These are phyloP conservation scores for Nicotiana tabacum DNA, from an alignment of 257 asterid genomes.

Conservation along the genomic window DNA sequence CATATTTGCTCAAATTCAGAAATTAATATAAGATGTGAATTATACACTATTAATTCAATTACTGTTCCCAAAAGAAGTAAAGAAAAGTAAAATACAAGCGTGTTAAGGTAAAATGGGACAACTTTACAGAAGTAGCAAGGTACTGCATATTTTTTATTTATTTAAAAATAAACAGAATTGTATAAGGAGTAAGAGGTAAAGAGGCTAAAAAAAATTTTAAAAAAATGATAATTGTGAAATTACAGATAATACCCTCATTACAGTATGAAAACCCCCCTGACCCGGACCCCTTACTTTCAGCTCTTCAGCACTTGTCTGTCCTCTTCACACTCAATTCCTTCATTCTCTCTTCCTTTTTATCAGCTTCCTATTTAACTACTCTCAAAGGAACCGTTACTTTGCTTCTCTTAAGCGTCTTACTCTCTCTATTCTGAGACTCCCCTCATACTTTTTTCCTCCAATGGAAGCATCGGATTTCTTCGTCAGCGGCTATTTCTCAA, in stretches of 20 bases:
- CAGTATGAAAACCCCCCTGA: constrained; percentile 64
- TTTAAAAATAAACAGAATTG: neutral
- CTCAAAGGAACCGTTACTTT: constrained; percentile 28
- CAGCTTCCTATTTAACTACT: neutral
- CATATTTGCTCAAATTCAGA: neutral
- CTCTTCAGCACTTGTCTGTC: constrained; percentile 33
- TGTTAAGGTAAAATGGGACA: neutral
- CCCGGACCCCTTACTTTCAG: constrained; percentile 38
- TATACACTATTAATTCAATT: neutral
- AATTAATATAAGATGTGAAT: neutral
- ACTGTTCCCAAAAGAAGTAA: too few relatives aligned
- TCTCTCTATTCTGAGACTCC: neutral
- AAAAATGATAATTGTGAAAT: neutral
- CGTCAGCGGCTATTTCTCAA: constrained; percentile 22
- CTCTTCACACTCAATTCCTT: constrained; percentile 30
- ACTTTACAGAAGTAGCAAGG: constrained; percentile 16
- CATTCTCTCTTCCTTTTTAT: constrained; percentile 23
- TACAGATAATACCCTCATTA: constrained; percentile 23
- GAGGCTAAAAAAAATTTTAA: neutral
- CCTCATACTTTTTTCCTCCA: neutral
- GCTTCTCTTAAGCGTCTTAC: constrained; percentile 14
- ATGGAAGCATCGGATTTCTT: constrained; percentile 41
- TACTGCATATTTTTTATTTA: neutral
- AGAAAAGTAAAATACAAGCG: neutral
- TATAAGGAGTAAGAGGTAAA: neutral